A percentile compares a stretch with the other conserved stretches of the same genome.
These are phyloP conservation scores for Botrytis galanthina DNA, from an alignment of 2,329 filamentous ascomycete species.

Conservation along the genomic window DNA sequence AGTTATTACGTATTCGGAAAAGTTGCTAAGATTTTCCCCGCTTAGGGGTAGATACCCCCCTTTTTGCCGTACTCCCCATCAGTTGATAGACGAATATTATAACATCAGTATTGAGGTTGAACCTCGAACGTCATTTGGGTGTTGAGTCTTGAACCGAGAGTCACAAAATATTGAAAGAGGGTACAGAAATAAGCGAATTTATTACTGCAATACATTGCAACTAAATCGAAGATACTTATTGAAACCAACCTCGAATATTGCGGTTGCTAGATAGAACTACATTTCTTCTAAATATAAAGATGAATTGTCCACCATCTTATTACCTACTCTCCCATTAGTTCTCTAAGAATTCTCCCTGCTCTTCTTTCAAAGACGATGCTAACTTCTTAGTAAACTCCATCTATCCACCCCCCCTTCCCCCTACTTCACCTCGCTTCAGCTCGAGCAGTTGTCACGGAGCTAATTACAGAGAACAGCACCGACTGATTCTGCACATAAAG, in stretches of 20 bases:
- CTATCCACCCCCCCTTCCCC: too few relatives aligned
- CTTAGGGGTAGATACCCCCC: too few relatives aligned
- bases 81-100: not conserved
- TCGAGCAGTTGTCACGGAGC: not conserved
- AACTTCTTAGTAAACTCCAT: too few relatives aligned
- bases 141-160: not conserved
- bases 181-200: not conserved
- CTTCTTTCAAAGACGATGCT: too few relatives aligned
- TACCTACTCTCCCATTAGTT: not conserved
- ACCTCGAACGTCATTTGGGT: not conserved
- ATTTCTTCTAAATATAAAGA: not conserved
- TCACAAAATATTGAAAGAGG: not conserved
- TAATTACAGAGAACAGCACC: not conserved
- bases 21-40: not conserved
- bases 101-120: not conserved
- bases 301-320: not conserved
- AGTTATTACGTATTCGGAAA: not conserved
- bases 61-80: not conserved
- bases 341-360: not conserved
- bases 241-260: not conserved
- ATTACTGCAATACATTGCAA: not conserved
- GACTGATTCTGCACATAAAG: not conserved
- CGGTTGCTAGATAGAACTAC: not conserved
- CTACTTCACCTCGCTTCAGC: not conserved
- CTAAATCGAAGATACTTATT: not conserved